Percentiles rank a stretch among this genome's conserved stretches.
phyloP scores from a whole-genome alignment of 225 moss, liverwort and hornwort species.

The Asterella californica region DNA sequence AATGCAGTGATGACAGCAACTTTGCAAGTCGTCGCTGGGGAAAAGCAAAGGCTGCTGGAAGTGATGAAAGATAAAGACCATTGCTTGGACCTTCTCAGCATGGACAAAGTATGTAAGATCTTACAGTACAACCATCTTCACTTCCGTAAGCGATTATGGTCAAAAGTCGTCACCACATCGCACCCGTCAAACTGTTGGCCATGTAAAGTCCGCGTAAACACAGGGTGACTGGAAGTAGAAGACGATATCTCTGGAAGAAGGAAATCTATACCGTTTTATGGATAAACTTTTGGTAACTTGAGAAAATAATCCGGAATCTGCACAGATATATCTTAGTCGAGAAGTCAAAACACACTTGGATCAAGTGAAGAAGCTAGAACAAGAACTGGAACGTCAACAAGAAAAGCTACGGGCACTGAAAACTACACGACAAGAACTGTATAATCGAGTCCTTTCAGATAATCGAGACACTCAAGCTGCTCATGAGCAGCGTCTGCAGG shows the following conservation, averaged over 20 bases:
- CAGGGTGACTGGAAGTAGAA: neutral
- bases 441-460: slow-evolving; percentile 60
- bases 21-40: slow-evolving; percentile 58
- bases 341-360: slow-evolving; percentile 59
- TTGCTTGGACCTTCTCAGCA: slow-evolving; percentile 81
- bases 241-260: neutral
- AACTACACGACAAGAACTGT: slow-evolving; percentile 67
- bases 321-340: slow-evolving; percentile 69
- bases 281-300: too few species aligned
- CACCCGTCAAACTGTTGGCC: neutral
- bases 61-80: slow-evolving; percentile 84
- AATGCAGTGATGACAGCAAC: slow-evolving; percentile 60
- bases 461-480: slow-evolving; percentile 63
- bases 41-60: slow-evolving; percentile 58
- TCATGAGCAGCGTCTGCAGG: slow-evolving; percentile 75
- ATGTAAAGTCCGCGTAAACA: neutral
- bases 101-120: slow-evolving; percentile 76
- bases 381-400: slow-evolving; percentile 56
- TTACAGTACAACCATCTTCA: slow-evolving; percentile 11
- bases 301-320: neutral
- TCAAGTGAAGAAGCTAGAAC: slow-evolving; percentile 63
- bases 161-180: neutral
- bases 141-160: neutral
- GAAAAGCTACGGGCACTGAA: slow-evolving; percentile 63
- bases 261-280: neutral